Conservation (phyloP, 805 yeast genomes). For the Diddensiella transvaalensis region DNA sequence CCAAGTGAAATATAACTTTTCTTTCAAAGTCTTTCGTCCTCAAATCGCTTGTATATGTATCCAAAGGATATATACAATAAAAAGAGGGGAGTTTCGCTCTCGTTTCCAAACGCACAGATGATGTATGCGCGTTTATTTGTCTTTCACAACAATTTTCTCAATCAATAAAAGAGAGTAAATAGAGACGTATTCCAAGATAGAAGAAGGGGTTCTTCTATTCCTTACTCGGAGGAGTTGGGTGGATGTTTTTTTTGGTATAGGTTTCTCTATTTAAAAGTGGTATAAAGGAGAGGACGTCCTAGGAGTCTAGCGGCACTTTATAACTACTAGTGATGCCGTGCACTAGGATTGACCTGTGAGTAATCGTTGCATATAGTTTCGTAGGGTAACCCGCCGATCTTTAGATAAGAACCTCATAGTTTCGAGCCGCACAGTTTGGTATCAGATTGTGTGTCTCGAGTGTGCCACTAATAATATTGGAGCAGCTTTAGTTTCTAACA, state of each 20-base stretch:
- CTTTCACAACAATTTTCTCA: too few species aligned
- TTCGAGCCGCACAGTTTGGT: too few species aligned
- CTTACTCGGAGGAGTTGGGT: neutral
- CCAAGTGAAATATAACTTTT: neutral
- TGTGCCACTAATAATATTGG: too few species aligned
- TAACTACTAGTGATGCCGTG: neutral
- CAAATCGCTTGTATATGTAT: neutral
- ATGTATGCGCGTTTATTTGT: too few species aligned
- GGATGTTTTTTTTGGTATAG: neutral
- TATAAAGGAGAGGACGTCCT: neutral
- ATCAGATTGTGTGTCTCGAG: too few species aligned
- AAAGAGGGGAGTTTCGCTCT: neutral
- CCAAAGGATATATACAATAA: neutral
- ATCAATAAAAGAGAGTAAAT: too few species aligned
- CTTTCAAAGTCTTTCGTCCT: neutral
- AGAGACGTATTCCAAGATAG: too few species aligned
- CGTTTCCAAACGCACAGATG: too few species aligned
- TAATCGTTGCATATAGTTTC: constrained; percentile 5
- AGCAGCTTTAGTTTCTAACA: too few species aligned
- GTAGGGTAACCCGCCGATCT: too few species aligned
- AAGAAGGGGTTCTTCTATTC: neutral
- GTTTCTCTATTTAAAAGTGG: neutral
- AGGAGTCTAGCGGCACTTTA: too few species aligned
- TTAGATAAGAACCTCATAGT: too few species aligned
- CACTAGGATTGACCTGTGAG: constrained; percentile 1